Conservation (phyloP, 176 grass and related monocot genomes). For the Lolium multiflorum region DNA sequence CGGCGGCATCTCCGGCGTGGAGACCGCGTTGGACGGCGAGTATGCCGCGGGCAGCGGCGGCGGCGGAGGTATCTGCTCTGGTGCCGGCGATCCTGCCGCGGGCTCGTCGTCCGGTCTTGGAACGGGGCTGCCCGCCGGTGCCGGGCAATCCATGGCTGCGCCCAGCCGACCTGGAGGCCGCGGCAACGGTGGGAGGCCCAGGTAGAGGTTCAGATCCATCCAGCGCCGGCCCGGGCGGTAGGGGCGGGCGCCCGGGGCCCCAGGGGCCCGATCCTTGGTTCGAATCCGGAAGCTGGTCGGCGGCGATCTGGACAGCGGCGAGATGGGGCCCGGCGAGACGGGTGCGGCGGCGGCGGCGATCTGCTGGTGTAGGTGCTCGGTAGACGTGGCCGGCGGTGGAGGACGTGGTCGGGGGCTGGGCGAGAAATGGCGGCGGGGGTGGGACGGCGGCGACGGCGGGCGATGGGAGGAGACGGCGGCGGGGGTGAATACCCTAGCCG, state of each 20-base stretch:
- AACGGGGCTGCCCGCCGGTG: not conserved
- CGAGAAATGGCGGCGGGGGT: not conserved
- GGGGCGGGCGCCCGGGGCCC: too few relatives aligned
- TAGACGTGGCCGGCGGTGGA: not conserved
- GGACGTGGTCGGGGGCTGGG: not conserved
- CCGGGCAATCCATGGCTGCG: slow-evolving; percentile 11
- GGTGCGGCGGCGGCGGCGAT: not conserved
- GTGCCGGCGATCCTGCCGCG: not conserved
- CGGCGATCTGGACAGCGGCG: not conserved
- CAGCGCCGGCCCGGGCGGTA: not conserved
- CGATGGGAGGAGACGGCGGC: not conserved
- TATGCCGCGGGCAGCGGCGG: not conserved
- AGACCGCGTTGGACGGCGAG: slow-evolving; percentile 54
- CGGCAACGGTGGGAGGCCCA: slow-evolving; percentile 56
- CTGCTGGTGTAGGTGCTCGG: not conserved
- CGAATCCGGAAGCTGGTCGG: not conserved
- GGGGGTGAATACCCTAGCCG: not conserved
- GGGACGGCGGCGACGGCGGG: not conserved
- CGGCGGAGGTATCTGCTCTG: not conserved
- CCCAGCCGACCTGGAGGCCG: slow-evolving; percentile 41
- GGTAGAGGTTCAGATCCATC: slow-evolving; percentile 81
- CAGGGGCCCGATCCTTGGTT: not conserved
- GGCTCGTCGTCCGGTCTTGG: not conserved
- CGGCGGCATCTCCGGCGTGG: slow-evolving; percentile 36
- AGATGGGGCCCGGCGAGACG: not conserved